Evolutionary conservation across 805 yeast genomes (phyloP).

Genomic region (Sporopachydermia lactativora): DNA sequence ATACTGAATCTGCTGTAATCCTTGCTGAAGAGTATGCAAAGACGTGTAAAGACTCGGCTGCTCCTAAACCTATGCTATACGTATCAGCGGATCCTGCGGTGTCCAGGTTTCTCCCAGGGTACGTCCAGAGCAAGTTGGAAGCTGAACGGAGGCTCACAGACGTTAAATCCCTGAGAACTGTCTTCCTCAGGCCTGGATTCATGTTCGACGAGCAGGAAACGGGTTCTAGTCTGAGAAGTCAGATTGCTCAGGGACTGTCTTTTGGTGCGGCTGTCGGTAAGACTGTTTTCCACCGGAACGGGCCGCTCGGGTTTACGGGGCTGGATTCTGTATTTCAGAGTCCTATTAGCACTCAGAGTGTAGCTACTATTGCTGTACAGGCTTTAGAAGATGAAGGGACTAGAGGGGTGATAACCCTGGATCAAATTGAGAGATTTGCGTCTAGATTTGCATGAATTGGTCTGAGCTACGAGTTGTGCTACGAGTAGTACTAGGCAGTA

Average conservation of each 20-base stretch:
- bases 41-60: slow-evolving; percentile 10
- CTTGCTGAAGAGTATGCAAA: slow-evolving; percentile 42
- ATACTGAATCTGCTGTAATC: slow-evolving; percentile 52
- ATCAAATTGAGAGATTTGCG: slow-evolving; percentile 24
- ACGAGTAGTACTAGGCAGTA: too few species aligned
- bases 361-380: slow-evolving; percentile 43
- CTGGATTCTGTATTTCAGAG: slow-evolving; percentile 43
- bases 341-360: slow-evolving; percentile 50
- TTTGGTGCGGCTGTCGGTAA: slow-evolving; percentile 29
- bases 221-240: slow-evolving; percentile 9
- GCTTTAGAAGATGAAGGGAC: slow-evolving; percentile 35
- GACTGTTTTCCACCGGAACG: slow-evolving; percentile 29
- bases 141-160: slow-evolving; percentile 49
- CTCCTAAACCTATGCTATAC: slow-evolving; percentile 40
- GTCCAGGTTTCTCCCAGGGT: slow-evolving; percentile 56
- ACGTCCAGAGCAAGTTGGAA: slow-evolving; percentile 59
- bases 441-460: neutral
- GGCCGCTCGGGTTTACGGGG: slow-evolving; percentile 22
- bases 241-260: slow-evolving; percentile 23
- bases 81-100: slow-evolving; percentile 68
- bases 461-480: too few species aligned
- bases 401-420: slow-evolving; percentile 45
- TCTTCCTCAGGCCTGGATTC: slow-evolving; percentile 69
- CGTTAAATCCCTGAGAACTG: slow-evolving; percentile 38
- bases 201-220: slow-evolving; percentile 44